Conservation (phyloP, 768 basidiomycete genomes). For the Russula ochroleuca region DNA sequence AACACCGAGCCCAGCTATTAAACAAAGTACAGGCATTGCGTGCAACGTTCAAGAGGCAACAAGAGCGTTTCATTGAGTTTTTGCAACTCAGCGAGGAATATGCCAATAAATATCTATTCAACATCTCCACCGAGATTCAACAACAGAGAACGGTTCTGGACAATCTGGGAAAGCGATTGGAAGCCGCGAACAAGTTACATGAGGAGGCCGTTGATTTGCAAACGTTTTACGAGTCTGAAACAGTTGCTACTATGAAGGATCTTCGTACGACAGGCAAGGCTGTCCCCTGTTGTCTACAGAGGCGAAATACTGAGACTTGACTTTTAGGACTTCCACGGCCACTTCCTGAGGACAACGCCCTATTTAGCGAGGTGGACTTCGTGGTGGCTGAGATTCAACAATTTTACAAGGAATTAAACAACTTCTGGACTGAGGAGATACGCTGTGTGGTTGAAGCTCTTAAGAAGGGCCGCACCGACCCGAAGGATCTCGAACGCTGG, state of each 20-base stretch:
- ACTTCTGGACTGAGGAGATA: conserved; percentile 6
- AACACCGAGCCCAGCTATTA: neutral
- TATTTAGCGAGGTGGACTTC: neutral
- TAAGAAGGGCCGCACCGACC: neutral
- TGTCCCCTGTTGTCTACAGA: neutral
- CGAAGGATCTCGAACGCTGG: neutral
- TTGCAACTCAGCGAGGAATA: neutral
- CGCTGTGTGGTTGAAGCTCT: neutral
- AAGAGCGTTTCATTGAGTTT: neutral
- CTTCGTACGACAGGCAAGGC: neutral
- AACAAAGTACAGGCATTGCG: neutral
- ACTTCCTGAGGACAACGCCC: neutral
- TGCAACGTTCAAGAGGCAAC: neutral
- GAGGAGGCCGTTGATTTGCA: neutral
- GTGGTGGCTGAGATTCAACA: neutral
- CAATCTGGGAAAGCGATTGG: neutral
- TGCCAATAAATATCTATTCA: neutral
- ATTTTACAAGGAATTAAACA: conserved; percentile 1
- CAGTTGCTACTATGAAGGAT: neutral
- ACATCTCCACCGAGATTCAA: neutral
- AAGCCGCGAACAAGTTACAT: neutral
- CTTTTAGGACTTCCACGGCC: neutral
- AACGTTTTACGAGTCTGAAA: neutral
- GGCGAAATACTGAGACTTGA: neutral
- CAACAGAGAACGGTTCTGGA: neutral